These are phyloP conservation scores for Neurospora hispaniola DNA, from an alignment of 495 filamentous ascomycete genomes.

Conservation along the genomic window DNA sequence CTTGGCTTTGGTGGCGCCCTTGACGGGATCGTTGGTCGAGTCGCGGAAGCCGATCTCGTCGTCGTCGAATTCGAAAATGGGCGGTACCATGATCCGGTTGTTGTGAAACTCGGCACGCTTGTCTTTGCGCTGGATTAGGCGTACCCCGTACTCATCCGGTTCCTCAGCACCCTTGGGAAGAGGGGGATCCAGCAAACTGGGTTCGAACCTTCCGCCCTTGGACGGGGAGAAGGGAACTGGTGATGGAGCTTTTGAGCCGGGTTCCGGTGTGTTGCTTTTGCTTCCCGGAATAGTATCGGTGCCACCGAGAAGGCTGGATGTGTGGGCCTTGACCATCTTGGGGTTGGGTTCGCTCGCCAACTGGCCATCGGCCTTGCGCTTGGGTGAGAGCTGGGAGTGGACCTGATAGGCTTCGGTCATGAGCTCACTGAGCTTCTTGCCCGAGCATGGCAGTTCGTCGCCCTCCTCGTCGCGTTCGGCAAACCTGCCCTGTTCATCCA, in stretches of 20 bases:
- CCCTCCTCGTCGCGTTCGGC: slow-evolving; percentile 15
- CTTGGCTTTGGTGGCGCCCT: slow-evolving; percentile 27
- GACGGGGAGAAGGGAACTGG: slow-evolving; percentile 18
- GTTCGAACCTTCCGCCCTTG: slow-evolving; percentile 5
- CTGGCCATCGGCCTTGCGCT: slow-evolving; percentile 32
- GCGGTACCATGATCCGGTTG: slow-evolving; percentile 36
- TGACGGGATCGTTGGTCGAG: slow-evolving; percentile 33
- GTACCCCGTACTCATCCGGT: slow-evolving; percentile 32
- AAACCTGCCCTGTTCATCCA: slow-evolving; percentile 20
- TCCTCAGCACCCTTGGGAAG: slow-evolving; percentile 28
- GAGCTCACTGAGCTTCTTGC: slow-evolving; percentile 12
- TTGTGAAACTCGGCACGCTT: slow-evolving; percentile 22
- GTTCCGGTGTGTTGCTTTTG: slow-evolving; percentile 15
- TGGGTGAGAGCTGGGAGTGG: slow-evolving; percentile 16
- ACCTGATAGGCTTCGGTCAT: slow-evolving; percentile 14
- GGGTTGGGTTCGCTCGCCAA: slow-evolving; percentile 27
- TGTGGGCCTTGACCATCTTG: slow-evolving; percentile 31
- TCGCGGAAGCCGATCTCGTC: slow-evolving; percentile 41
- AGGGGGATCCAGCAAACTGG: slow-evolving; percentile 8
- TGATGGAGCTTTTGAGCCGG: slow-evolving; percentile 29
- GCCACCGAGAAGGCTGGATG: slow-evolving; percentile 32
- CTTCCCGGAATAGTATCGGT: slow-evolving; percentile 27
- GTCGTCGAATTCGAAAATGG: slow-evolving; percentile 26
- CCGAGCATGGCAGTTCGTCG: slow-evolving; percentile 26
- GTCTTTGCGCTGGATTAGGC: slow-evolving; percentile 22